These are phyloP conservation scores for Salix dunnii DNA, from an alignment of 345 rosid genomes.

Conservation along the genomic window DNA sequence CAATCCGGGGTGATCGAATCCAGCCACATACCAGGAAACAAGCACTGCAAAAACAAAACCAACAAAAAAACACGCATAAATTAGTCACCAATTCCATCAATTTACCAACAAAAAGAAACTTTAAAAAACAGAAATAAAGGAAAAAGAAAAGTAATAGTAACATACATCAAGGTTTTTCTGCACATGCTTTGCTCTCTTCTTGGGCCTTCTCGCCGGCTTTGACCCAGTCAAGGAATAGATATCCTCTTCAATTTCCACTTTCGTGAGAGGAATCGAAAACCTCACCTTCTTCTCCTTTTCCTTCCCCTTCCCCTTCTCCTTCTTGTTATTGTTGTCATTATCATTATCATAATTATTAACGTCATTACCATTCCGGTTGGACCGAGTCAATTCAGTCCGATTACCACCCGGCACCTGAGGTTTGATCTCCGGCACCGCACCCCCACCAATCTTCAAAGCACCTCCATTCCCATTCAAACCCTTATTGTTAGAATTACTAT, in stretches of 20 bases:
- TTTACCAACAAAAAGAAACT: neutral
- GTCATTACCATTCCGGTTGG: neutral
- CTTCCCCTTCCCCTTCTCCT: conserved; percentile 3
- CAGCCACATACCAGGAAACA: conserved; percentile 33
- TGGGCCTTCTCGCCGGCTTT: conserved; percentile 25
- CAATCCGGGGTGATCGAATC: conserved; percentile 17
- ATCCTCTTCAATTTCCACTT: conserved; percentile 30
- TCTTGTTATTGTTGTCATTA: neutral
- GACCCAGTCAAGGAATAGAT: conserved; percentile 25
- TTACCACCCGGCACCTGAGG: conserved; percentile 22
- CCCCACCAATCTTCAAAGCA: conserved; percentile 23
- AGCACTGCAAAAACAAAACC: conserved; percentile 15
- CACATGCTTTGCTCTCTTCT: conserved; percentile 26
- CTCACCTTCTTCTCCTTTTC: conserved; percentile 17
- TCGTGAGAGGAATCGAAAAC: conserved; percentile 26
- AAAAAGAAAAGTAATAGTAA: neutral
- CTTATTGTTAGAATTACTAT: neutral
- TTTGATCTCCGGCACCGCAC: conserved; percentile 26
- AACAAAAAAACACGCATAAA: neutral
- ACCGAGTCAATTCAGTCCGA: conserved; percentile 16
- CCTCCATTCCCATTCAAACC: conserved; percentile 20
- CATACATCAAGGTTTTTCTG: conserved; percentile 30
- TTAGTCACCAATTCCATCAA: neutral
- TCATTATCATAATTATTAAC: neutral
- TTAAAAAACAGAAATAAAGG: neutral